These are phyloP conservation scores for Stephania cephalantha DNA, from an alignment of 164 flowering plant species.

Conservation along the genomic window DNA sequence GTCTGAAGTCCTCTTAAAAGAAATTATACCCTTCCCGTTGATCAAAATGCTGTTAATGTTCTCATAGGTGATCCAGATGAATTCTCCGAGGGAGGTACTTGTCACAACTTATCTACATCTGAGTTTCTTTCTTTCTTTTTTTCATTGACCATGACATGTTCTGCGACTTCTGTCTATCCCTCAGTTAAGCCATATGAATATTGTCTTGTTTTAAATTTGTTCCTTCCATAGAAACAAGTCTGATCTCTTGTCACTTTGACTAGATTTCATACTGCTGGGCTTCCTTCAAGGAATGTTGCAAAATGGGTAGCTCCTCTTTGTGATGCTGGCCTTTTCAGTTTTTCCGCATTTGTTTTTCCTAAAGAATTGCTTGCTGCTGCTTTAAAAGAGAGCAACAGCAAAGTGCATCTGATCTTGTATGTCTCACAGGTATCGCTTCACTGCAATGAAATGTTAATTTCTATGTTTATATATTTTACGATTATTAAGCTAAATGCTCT, in stretches of 20 bases:
- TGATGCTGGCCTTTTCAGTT: conserved; percentile 65
- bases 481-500: neutral
- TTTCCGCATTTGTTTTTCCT: conserved; percentile 58
- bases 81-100: conserved; percentile 47
- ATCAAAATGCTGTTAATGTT: conserved; percentile 74
- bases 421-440: conserved; percentile 55
- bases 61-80: conserved; percentile 53
- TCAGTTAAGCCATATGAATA: neutral
- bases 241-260: conserved; percentile 8
- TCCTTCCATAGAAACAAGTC: neutral
- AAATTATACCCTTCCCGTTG: conserved; percentile 57
- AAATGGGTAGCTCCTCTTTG: conserved; percentile 85
- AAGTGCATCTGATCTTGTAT: conserved; percentile 52
- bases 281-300: conserved; percentile 70
- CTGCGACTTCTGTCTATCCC: neutral
- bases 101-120: conserved; percentile 1
- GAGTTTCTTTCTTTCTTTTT: neutral
- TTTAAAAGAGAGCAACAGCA: conserved; percentile 46
- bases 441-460: neutral
- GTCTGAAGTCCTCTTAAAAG: conserved; percentile 65
- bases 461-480: neutral
- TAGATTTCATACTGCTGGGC: conserved; percentile 79
- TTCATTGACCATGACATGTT: neutral
- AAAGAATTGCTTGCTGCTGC: conserved; percentile 72
- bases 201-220: neutral